Conservation (phyloP, 176 grass and related monocot species). For the Rhynchospora tenuis region DNA sequence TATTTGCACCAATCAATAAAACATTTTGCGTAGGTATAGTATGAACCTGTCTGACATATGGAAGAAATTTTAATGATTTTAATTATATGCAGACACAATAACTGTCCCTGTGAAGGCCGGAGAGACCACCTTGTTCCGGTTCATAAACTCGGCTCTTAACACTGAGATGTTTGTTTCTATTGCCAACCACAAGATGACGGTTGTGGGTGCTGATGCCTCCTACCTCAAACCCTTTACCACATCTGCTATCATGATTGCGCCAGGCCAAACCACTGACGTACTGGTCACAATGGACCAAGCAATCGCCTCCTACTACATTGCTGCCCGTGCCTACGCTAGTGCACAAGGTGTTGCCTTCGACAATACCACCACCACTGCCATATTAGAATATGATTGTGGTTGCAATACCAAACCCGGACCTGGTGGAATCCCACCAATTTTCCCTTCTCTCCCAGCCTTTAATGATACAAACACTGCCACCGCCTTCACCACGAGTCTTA, state of each 20-base stretch:
- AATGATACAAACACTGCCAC: constrained; percentile 58
- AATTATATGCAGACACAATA: constrained; percentile 41
- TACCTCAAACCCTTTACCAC: constrained; percentile 71
- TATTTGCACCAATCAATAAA: background rate
- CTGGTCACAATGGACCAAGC: constrained; percentile 74
- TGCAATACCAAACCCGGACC: constrained; percentile 29
- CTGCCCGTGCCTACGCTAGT: constrained; percentile 42
- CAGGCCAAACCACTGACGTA: constrained; percentile 78
- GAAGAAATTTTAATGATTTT: background rate
- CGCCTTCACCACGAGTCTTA: constrained; percentile 43
- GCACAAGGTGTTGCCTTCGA: constrained; percentile 45
- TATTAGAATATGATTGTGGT: constrained; percentile 76
- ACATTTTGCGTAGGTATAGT: background rate
- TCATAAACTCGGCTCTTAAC: constrained; percentile 79
- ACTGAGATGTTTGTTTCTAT: constrained; percentile 72
- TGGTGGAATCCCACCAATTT: constrained; percentile 19
- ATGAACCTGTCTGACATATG: background rate
- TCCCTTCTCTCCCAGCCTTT: constrained; percentile 61
- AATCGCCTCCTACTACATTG: constrained; percentile 61
- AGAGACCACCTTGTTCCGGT: constrained; percentile 64
- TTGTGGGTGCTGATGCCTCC: constrained; percentile 54
- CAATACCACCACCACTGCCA: constrained; percentile 74
- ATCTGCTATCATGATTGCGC: constrained; percentile 60
- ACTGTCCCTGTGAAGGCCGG: constrained; percentile 50
- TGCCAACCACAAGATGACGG: constrained; percentile 66